Base-by-base conservation (phyloP, 2,329 filamentous ascomycete species). In the Chaetomium strumarium region DNA sequence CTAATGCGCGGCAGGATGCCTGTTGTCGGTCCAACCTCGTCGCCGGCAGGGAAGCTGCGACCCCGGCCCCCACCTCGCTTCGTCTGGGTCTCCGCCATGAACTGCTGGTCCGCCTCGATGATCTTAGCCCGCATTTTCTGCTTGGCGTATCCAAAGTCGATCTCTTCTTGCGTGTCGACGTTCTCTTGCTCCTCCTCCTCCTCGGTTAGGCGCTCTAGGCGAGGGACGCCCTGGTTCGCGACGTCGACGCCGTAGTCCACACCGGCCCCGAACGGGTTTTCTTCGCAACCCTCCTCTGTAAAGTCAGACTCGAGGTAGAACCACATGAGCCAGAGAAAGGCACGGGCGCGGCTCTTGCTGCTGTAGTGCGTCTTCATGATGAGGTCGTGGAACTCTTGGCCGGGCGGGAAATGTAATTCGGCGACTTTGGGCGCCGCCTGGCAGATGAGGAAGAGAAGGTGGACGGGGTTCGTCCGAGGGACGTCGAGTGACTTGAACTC, bases 301-400 rank as follows among this genome's bases (percentile, higher is more conserved):
- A 96, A 97, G 67, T 96, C 90, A 29, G 91, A 96, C 68, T 99
- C 93, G 16, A 99, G 79, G 66, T 99, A 97, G 76, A 93, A 96
- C 93, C 93, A 99, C 84, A 99, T 95, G 58, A 99, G 75, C 93
- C 93, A 99, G 17, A 99, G 73, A 62, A 99, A 99, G 0, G 92
- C 92, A 41, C 75, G 84, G 1, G 93, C 91, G 57, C 93, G 82
- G 56, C 89, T 95, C 60, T 77, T 73, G 69, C 91, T 97, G 52
- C 85, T 89, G 55, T 90, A 79, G 20, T 88, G 86, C 1, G 85
- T 85, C 65, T 89, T 85, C 91, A 97, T 97, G 62, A 99, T 86
- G 14, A 99, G 79, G 64, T 99, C 93, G 68, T 96, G 95, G 68
- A 99, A 97, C 69, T 99, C 93, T 60, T 85, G 81, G 1, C 84